These are phyloP conservation scores for Fagopyrum tataricum DNA, from an alignment of 148 eudicot species.

Conservation along the genomic window DNA sequence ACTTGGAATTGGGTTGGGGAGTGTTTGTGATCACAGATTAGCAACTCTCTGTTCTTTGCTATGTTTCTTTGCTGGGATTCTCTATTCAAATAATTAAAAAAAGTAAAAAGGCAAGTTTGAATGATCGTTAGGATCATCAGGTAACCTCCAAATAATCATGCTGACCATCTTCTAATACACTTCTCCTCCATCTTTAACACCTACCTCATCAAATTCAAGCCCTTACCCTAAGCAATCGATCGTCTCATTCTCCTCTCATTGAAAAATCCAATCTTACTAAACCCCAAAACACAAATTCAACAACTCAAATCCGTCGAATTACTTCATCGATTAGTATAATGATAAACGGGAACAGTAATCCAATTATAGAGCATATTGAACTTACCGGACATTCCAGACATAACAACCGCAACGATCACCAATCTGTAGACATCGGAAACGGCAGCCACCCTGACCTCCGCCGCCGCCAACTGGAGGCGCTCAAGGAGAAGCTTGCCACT, in stretches of 20 bases:
- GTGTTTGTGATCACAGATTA: too few relatives aligned
- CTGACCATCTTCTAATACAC: neutral
- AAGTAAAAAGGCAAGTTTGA: neutral
- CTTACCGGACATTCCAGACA: neutral
- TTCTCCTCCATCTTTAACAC: neutral
- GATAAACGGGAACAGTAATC: neutral
- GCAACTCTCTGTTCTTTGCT: too few relatives aligned
- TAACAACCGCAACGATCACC: neutral
- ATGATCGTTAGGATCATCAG: conserved; percentile 7
- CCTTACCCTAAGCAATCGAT: neutral
- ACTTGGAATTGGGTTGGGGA: too few relatives aligned
- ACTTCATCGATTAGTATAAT: neutral
- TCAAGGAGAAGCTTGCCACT: conserved; percentile 19
- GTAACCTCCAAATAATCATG: neutral
- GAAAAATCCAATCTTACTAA: neutral
- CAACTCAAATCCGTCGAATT: neutral
- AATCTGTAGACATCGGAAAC: conserved; percentile 11
- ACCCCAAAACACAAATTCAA: neutral
- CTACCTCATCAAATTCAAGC: neutral
- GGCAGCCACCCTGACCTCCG: neutral
- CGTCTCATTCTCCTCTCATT: neutral
- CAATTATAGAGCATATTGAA: neutral
- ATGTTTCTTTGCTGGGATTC: neutral
- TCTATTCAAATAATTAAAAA: neutral
- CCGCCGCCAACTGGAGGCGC: conserved; percentile 9